Evolutionary conservation across 2,329 filamentous ascomycete species (phyloP), one percentile per base, ranked within the genome.

Genomic region (Aaosphaeria arxii): DNA sequence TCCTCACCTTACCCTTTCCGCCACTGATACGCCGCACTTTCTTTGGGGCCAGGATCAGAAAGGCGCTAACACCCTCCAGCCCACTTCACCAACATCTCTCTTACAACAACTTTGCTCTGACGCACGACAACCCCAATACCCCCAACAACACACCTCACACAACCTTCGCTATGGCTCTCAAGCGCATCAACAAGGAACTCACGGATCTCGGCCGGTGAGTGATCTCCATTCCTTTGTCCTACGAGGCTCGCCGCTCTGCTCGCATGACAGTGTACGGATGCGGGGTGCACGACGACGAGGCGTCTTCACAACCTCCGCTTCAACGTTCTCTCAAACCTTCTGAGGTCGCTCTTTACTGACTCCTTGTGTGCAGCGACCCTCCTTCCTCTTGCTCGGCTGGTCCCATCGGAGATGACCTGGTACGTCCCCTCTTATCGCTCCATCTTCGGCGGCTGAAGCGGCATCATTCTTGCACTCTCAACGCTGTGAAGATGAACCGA

Each of bases 361-460:
- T 49, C 42, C 45, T 31, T 41, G 30, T 30, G 31, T 50, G 55
- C 65, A 97, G 94, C 80, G 94, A 99, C 74, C 94, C 94, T 72
- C 94, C 94, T 70, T 97, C 94, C 51, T 97, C 92, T 63, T 99
- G 94, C 85, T 97, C 92, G 72, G 94, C 94, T 67, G 94, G 94
- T 60, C 94, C 94, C 62, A 87, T 95, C 69, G 91, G 91, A 74
- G 92, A 97, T 80, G 94, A 99, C 80, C 76, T 99, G 85, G 94
- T 97, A 91, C 70, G 90, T 81, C 55, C 55, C 60, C 52, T 59
- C 49, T 55, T 55, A 46, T 54, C 47, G 52, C 42, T 43, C 51
- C 44, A 57, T 9, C 52, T 44, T 51, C 56, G 53, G 62, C 63
- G 64, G 63, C 63, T 64, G 60, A 61, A 55, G 56, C 63, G 53